These are phyloP conservation scores for Aureobasidium zeae DNA, from an alignment of 2,329 filamentous ascomycete species.

Conservation along the genomic window DNA sequence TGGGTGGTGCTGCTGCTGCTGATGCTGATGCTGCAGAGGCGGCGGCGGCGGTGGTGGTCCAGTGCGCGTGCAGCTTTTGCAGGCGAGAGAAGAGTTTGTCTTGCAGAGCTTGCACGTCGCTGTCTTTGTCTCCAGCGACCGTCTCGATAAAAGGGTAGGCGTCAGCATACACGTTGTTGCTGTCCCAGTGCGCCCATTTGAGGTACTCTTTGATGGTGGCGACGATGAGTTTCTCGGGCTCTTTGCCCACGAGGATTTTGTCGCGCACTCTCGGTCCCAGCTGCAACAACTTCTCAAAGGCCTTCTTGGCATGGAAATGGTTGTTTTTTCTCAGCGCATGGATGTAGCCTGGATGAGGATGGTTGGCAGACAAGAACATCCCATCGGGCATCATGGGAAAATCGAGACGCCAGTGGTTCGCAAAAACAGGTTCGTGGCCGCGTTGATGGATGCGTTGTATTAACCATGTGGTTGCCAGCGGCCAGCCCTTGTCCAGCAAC, in stretches of 20 bases:
- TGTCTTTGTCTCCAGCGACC: constrained; percentile 33
- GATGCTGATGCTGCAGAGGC: too few species aligned
- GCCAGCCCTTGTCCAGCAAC: constrained; percentile 40
- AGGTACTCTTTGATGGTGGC: constrained; percentile 36
- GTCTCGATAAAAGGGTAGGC: constrained; percentile 41
- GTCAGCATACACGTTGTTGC: constrained; percentile 15
- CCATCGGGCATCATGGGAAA: constrained; percentile 45
- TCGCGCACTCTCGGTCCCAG: constrained; percentile 46
- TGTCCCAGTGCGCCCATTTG: constrained; percentile 45
- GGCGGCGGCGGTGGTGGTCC: constrained; percentile 18
- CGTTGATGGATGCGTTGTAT: constrained; percentile 46
- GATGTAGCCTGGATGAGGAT: constrained; percentile 33
- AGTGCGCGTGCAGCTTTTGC: neutral
- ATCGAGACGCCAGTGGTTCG: constrained; percentile 43
- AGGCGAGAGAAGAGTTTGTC: constrained; percentile 3
- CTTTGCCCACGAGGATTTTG: constrained; percentile 32
- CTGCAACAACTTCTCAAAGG: constrained; percentile 41
- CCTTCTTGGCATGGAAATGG: constrained; percentile 44
- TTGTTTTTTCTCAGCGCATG: constrained; percentile 31
- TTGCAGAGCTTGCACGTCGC: constrained; percentile 34
- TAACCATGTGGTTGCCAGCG: constrained; percentile 43
- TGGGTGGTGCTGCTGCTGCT: constrained; percentile 20
- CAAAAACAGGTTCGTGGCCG: constrained; percentile 48
- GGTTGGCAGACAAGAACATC: constrained; percentile 33
- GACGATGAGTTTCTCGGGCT: constrained; percentile 29